Percentiles rank a stretch among this genome's conserved stretches.
Evolutionary conservation across 164 flowering plant species (phyloP).

Genomic region (Vitis riparia): DNA sequence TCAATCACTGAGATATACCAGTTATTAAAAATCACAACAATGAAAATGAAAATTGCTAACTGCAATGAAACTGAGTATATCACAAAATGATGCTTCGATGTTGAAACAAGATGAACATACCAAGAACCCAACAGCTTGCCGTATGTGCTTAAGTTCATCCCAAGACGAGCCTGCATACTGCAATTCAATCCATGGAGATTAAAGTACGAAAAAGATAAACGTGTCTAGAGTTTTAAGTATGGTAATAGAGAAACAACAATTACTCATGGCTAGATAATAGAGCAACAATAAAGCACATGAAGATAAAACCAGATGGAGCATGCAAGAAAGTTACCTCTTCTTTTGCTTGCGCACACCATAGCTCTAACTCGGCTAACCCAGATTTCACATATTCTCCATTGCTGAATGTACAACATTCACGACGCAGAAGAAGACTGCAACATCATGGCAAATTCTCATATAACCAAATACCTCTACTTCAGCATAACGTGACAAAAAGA

Average conservation of each 20-base stretch:
- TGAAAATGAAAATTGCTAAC: background rate
- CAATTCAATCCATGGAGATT: slow-evolving; percentile 27
- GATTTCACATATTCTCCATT: slow-evolving; percentile 74
- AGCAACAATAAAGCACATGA: background rate
- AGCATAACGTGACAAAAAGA: background rate
- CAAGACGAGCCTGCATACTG: slow-evolving; percentile 79
- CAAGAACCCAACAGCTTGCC: slow-evolving; percentile 78
- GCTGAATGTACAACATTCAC: slow-evolving; percentile 77
- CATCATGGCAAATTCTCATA: background rate
- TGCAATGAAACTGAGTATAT: background rate
- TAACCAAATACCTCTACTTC: background rate
- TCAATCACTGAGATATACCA: background rate
- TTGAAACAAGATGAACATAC: slow-evolving; percentile 30
- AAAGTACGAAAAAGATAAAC: background rate
- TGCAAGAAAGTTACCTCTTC: slow-evolving; percentile 45
- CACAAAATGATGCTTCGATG: background rate
- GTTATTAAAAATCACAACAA: background rate
- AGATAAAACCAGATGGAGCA: background rate
- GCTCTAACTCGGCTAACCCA: slow-evolving; percentile 73
- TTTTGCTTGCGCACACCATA: slow-evolving; percentile 64
- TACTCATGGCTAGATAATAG: background rate
- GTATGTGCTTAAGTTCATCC: slow-evolving; percentile 72
- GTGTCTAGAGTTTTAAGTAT: background rate
- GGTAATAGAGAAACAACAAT: background rate
- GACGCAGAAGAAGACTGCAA: slow-evolving; percentile 66